These are phyloP conservation scores for Limnanthes douglasii DNA, from an alignment of 345 rosid species.

Conservation along the genomic window DNA sequence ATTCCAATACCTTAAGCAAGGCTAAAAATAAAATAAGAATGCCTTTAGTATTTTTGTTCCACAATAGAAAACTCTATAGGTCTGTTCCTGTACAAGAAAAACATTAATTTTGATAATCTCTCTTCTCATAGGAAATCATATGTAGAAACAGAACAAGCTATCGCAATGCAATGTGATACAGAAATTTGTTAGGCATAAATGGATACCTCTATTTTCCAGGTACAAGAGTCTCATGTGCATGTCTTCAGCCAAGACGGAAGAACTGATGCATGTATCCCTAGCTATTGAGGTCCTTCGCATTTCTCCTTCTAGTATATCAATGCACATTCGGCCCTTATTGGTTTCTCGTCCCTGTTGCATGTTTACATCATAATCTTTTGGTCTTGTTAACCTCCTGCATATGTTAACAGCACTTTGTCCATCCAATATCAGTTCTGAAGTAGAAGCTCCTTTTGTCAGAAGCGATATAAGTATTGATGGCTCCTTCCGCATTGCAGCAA, in stretches of 20 bases:
- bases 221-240: constrained; percentile 73
- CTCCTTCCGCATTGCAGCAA: constrained; percentile 84
- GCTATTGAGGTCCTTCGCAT: constrained; percentile 66
- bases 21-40: neutral
- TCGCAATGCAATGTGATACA: neutral
- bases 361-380: constrained; percentile 70
- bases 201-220: constrained; percentile 89
- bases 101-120: too few relatives aligned
- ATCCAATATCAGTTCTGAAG: constrained; percentile 51
- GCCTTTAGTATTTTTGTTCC: too few relatives aligned
- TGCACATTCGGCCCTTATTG: constrained; percentile 62
- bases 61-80: too few relatives aligned
- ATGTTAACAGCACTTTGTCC: constrained; percentile 77
- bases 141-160: too few relatives aligned
- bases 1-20: constrained; percentile 2
- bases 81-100: too few relatives aligned
- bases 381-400: constrained; percentile 72
- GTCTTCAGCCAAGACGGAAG: constrained; percentile 54
- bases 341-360: constrained; percentile 66
- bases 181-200: neutral
- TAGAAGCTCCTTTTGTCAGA: constrained; percentile 57
- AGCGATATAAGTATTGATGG: constrained; percentile 57
- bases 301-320: constrained; percentile 77
- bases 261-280: constrained; percentile 26
- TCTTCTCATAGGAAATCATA: too few relatives aligned